Conservation (phyloP, 2,329 filamentous ascomycete genomes). For the Fusarium virguliforme region DNA sequence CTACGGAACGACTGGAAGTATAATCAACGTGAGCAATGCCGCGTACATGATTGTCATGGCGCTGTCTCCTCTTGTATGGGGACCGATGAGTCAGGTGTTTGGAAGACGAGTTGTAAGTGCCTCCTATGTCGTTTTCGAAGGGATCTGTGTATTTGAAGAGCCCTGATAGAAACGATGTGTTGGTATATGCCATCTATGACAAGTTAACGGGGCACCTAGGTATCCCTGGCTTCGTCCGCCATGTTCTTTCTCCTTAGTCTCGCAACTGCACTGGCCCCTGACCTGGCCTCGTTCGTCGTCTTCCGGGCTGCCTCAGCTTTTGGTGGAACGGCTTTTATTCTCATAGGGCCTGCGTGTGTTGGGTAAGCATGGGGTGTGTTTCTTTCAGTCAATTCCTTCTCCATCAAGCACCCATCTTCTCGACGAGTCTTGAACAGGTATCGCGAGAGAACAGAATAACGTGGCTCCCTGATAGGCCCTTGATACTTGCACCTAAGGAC, state of each 20-base stretch:
- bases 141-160: neutral
- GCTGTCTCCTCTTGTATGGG: constrained; percentile 78
- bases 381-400: constrained; percentile 6
- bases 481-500: too few species aligned
- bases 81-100: constrained; percentile 78
- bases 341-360: constrained; percentile 79
- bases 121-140: neutral
- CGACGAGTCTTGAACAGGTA: neutral
- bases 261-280: constrained; percentile 80
- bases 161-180: neutral
- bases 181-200: neutral
- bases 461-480: neutral
- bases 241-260: constrained; percentile 80
- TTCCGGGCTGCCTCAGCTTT: constrained; percentile 83
- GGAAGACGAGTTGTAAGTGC: constrained; percentile 70
- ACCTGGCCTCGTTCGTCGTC: constrained; percentile 79
- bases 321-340: constrained; percentile 81
- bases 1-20: constrained; percentile 75
- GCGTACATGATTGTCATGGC: constrained; percentile 84
- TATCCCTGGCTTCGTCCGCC: constrained; percentile 69
- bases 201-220: constrained; percentile 38
- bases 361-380: constrained; percentile 61
- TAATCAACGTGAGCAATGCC: constrained; percentile 83
- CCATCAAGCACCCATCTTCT: neutral
- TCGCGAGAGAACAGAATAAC: neutral